Conservation (phyloP, 768 basidiomycete species). For the Termitomyces sp. region DNA sequence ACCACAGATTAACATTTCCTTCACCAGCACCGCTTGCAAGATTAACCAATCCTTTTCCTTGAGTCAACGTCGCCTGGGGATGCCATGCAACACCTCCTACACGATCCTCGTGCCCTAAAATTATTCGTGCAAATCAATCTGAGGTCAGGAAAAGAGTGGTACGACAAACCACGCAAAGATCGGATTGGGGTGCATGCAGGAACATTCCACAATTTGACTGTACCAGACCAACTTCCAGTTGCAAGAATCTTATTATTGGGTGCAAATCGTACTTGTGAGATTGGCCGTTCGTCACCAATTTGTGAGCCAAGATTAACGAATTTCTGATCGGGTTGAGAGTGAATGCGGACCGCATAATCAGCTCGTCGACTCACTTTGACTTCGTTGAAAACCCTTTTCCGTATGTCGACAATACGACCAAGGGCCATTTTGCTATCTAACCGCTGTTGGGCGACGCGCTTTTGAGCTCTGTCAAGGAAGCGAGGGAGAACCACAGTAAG, state of each 20-base stretch:
- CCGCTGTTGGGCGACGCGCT: conserved; percentile 88
- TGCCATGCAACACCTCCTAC: conserved; percentile 99
- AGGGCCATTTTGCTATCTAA: conserved; percentile 86
- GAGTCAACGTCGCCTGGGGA: conserved; percentile 80
- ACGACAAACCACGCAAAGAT: conserved; percentile 58
- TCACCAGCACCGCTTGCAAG: conserved; percentile 92
- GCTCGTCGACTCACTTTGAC: conserved; percentile 63
- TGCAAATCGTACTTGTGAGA: conserved; percentile 91
- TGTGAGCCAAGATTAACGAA: conserved; percentile 94
- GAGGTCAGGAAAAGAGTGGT: neutral
- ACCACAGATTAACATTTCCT: conserved; percentile 83
- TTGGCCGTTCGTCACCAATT: conserved; percentile 94
- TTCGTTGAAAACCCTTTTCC: conserved; percentile 84
- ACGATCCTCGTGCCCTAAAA: conserved; percentile 77
- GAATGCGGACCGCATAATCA: neutral
- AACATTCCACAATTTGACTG: conserved; percentile 92
- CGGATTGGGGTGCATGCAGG: conserved; percentile 81
- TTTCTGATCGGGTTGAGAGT: conserved; percentile 42
- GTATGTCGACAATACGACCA: conserved; percentile 83
- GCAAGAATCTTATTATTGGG: conserved; percentile 86
- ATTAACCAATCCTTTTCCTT: conserved; percentile 63
- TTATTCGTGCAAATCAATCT: conserved; percentile 2
- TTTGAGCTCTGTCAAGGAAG: conserved; percentile 81
- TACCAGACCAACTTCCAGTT: conserved; percentile 95
- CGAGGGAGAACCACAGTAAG: conserved; percentile 52